phyloP scores from a whole-genome alignment of 2,329 filamentous ascomycete species.

The Acephala macrosclerotiorum region DNA sequence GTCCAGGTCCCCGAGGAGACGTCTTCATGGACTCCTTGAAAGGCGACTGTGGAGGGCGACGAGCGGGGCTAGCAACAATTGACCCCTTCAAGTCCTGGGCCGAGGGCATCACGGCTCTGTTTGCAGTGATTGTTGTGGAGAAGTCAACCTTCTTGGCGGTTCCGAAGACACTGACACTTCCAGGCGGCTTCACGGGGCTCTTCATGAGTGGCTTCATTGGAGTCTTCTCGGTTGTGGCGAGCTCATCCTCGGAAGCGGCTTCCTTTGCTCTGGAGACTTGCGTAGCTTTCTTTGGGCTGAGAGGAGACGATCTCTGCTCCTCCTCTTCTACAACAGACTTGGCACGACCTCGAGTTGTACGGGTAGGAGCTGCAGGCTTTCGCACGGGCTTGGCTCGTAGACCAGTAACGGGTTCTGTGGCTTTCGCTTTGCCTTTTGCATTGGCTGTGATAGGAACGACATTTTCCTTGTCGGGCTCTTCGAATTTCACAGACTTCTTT shows the following conservation, averaged over 20 bases:
- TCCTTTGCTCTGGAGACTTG: slow-evolving; percentile 58
- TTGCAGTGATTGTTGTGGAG: slow-evolving; percentile 42
- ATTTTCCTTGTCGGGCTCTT: slow-evolving; percentile 70
- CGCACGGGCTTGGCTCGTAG: slow-evolving; percentile 58
- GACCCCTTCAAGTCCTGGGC: slow-evolving; percentile 47
- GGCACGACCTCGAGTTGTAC: slow-evolving; percentile 41
- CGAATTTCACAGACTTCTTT: slow-evolving; percentile 70
- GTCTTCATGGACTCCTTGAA: slow-evolving; percentile 63
- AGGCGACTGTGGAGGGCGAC: slow-evolving; percentile 59
- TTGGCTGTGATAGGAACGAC: slow-evolving; percentile 54
- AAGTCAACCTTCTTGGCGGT: slow-evolving; percentile 48
- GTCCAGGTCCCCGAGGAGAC: slow-evolving; percentile 56
- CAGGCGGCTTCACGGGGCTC: slow-evolving; percentile 60
- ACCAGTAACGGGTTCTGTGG: slow-evolving; percentile 46
- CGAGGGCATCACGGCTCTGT: slow-evolving; percentile 42
- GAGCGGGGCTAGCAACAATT: slow-evolving; percentile 62
- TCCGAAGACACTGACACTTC: slow-evolving; percentile 41
- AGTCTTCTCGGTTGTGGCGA: slow-evolving; percentile 58
- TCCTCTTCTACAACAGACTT: slow-evolving; percentile 43
- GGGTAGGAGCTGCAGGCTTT: slow-evolving; percentile 48
- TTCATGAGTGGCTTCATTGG: slow-evolving; percentile 61
- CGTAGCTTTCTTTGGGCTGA: slow-evolving; percentile 71
- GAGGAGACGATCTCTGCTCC: slow-evolving; percentile 53
- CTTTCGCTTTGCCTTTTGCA: slow-evolving; percentile 48
- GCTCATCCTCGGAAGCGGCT: slow-evolving; percentile 64